A percentile compares a stretch with the other conserved stretches of the same genome.
Conservation (phyloP, 257 asterid species). For the Solanum lycopersicoides region DNA sequence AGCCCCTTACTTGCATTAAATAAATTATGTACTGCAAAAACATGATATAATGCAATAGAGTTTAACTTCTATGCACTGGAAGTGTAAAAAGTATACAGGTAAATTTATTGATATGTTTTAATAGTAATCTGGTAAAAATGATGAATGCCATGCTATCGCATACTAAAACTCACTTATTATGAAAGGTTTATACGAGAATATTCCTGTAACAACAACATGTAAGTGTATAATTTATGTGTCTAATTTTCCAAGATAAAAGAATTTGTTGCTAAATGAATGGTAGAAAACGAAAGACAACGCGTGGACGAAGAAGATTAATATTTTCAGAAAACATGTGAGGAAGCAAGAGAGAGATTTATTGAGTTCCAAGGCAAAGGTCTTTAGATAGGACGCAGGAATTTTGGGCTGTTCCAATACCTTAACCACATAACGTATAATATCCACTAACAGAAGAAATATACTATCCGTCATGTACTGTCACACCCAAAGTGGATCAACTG, state of each 20-base stretch:
- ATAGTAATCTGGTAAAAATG: neutral
- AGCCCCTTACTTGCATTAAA: neutral
- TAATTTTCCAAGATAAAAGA: neutral
- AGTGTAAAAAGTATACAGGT: neutral
- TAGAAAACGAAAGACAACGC: no score
- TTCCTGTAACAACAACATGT: neutral
- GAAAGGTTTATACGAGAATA: neutral
- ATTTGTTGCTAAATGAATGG: neutral
- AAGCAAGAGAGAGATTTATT: neutral
- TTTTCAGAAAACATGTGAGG: no score
- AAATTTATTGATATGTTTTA: neutral
- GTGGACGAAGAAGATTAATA: no score
- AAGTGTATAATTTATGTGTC: neutral
- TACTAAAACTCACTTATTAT: neutral
- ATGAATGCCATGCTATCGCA: neutral
- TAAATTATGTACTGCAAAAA: neutral
- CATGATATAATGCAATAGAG: neutral
- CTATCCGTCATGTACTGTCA: neutral
- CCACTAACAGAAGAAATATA: neutral
- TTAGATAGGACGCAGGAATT: neutral
- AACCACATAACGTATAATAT: neutral
- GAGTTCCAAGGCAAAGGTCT: neutral
- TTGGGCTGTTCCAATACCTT: neutral
- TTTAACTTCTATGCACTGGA: neutral
- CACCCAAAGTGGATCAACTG: neutral